phyloP scores from a whole-genome alignment of 768 basidiomycete genomes.

The Hypsizygus marmoreus region DNA sequence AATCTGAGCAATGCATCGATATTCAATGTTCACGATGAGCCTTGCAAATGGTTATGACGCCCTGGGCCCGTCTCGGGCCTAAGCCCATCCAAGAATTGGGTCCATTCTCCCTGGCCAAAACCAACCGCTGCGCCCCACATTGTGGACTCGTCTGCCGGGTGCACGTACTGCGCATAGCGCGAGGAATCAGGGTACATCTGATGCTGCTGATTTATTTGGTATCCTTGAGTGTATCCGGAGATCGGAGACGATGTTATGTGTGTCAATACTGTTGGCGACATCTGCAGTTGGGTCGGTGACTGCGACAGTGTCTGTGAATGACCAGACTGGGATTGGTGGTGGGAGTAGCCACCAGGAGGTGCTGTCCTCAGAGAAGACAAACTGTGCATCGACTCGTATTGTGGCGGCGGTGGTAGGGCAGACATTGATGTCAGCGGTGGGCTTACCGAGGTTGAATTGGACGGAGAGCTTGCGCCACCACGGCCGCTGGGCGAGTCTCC shows the following conservation, averaged over 20 bases:
- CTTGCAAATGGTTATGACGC: conserved; percentile 34
- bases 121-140: conserved; percentile 80
- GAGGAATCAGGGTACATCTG: conserved; percentile 40
- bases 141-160: conserved; percentile 59
- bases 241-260: conserved; percentile 6
- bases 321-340: conserved; percentile 11
- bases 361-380: conserved; percentile 16
- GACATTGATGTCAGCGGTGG: conserved; percentile 46
- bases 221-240: conserved; percentile 18
- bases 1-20: conserved; percentile 12
- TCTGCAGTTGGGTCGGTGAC: conserved; percentile 24
- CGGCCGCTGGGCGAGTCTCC: conserved; percentile 51
- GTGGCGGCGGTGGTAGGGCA: conserved; percentile 35
- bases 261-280: conserved; percentile 22
- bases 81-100: conserved; percentile 62
- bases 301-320: conserved; percentile 15
- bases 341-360: conserved; percentile 14
- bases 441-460: conserved; percentile 60
- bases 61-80: conserved; percentile 41
- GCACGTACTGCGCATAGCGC: conserved; percentile 47
- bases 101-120: conserved; percentile 79
- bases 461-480: conserved; percentile 55
- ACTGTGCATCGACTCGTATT: conserved; percentile 33
- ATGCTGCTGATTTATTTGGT: conserved; percentile 22
- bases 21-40: conserved; percentile 27